Percentiles rank a stretch among this genome's conserved stretches.
phyloP scores from a whole-genome alignment of 2,329 filamentous ascomycete genomes.

The Cladophialophora bantiana region DNA sequence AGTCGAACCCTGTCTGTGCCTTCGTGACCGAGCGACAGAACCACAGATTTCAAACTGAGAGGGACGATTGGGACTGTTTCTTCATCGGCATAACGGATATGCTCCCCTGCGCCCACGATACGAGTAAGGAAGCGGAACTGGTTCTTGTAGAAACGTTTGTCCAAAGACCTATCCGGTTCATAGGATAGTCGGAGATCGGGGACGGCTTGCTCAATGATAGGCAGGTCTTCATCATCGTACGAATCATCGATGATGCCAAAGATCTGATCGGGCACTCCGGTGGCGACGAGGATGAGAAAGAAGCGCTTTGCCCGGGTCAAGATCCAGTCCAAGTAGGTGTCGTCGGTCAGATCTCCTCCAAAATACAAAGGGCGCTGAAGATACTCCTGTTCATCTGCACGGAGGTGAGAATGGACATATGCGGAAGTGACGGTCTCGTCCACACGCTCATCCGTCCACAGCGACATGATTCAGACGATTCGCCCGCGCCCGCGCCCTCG shows the following conservation, averaged over 20 bases:
- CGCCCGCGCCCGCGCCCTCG: background rate
- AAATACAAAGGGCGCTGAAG: constrained; percentile 47
- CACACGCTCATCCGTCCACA: constrained; percentile 57
- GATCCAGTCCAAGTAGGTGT: constrained; percentile 69
- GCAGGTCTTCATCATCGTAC: constrained; percentile 68
- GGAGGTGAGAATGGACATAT: constrained; percentile 48
- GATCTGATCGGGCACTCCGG: constrained; percentile 68
- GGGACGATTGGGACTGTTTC: constrained; percentile 67
- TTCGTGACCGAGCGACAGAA: constrained; percentile 47
- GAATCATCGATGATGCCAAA: constrained; percentile 67
- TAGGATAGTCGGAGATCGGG: constrained; percentile 60
- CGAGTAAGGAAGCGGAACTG: constrained; percentile 67
- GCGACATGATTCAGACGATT: constrained; percentile 35
- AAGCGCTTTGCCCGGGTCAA: constrained; percentile 63
- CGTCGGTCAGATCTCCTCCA: constrained; percentile 55
- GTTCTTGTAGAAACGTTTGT: constrained; percentile 64
- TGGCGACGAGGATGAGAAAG: constrained; percentile 65
- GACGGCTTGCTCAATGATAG: constrained; percentile 63
- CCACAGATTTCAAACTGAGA: constrained; percentile 55
- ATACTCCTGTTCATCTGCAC: constrained; percentile 45
- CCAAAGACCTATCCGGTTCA: constrained; percentile 58
- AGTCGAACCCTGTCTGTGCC: constrained; percentile 52
- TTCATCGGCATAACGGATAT: constrained; percentile 65
- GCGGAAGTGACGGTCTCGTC: constrained; percentile 51
- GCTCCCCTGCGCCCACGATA: constrained; percentile 61